phyloP scores from a whole-genome alignment of 805 yeast genomes.

The Kluyveromyces wickerhamii region DNA sequence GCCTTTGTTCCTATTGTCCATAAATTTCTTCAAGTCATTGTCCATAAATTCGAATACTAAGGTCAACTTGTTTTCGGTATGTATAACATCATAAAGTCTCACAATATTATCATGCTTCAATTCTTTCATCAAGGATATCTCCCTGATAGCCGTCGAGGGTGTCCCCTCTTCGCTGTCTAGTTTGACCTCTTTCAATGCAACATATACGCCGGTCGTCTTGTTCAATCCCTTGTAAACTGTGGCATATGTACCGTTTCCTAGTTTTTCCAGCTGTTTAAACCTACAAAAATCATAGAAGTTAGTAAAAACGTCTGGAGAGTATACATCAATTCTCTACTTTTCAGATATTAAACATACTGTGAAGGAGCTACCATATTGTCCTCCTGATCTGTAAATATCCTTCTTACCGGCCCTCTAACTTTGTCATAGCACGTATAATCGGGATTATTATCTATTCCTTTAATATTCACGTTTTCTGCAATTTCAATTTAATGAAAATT shows the following conservation, averaged over 20 bases:
- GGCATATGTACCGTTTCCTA: conserved; percentile 77
- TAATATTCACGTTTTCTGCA: too few species aligned
- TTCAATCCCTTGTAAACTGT: conserved; percentile 96
- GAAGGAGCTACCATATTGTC: neutral
- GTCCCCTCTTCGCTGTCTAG: conserved; percentile 97
- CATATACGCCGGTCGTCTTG: conserved; percentile 85
- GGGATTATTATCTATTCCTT: too few species aligned
- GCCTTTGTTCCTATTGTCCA: conserved; percentile 56
- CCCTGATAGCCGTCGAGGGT: conserved; percentile 96
- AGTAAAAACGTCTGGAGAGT: too few species aligned
- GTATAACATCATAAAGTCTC: conserved; percentile 85
- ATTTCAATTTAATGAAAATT: too few species aligned
- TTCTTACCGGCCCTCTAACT: too few species aligned
- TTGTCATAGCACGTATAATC: too few species aligned
- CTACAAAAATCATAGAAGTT: too few species aligned
- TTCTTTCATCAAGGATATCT: conserved; percentile 89
- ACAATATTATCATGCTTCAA: conserved; percentile 91
- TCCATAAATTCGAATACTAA: conserved; percentile 91
- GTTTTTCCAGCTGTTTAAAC: conserved; percentile 30
- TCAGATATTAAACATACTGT: too few species aligned
- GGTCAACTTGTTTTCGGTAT: conserved; percentile 89
- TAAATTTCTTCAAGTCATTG: conserved; percentile 89
- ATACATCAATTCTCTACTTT: too few species aligned
- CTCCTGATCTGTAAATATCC: too few species aligned
- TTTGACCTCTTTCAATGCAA: conserved; percentile 91